Evolutionary conservation across 306 rosid genomes (phyloP), one percentile per base, ranked within the genome.

Genomic region (Fragaria nilgerrensis): DNA sequence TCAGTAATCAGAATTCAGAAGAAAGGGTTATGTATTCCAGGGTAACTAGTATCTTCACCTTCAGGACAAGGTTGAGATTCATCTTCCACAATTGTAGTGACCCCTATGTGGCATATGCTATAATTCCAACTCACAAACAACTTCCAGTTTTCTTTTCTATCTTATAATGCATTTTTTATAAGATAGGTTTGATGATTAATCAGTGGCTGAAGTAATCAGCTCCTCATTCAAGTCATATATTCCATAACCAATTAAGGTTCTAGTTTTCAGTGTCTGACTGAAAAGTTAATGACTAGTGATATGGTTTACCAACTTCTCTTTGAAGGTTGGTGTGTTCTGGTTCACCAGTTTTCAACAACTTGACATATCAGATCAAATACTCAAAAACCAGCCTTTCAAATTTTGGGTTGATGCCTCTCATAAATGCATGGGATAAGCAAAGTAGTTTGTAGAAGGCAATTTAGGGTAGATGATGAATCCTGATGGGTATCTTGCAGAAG

Each of bases 311-410:
- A 63, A 63, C 22, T 63, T 29, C 4, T 19, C 14, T 65, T 19
- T 8, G 1, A 8, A 36, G 13, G 70, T 36, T 36, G 70, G 70
- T 65, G 41, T 62, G 4, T 25, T 29, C 19, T 65, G 13, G 70
- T 44, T 36, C 68, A 63, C 68, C 68, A 63, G 68, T 34, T 63
- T 63, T 63, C 70, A 65, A 65, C 70, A 65, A 65, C 47, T 65
- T 64, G 68, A 32, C 43, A 8, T 1, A 29, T 29, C 32, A 29
- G 32, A 29, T 27, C 39, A 11, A 13, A 61, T 29, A 5, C 43
- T 0, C n/a, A 11, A 23, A 59, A 10, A 25, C 34, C 16, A 23
- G 65, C 27, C 17, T 15, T 59, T 59, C 32, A 25, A 4, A 8
- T 55, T 55, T 55, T 17, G n/a, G 56, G 22, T 6, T 19, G 55